Base-by-base conservation (phyloP, 768 basidiomycete genomes). In the Flagelloscypha sp. region DNA sequence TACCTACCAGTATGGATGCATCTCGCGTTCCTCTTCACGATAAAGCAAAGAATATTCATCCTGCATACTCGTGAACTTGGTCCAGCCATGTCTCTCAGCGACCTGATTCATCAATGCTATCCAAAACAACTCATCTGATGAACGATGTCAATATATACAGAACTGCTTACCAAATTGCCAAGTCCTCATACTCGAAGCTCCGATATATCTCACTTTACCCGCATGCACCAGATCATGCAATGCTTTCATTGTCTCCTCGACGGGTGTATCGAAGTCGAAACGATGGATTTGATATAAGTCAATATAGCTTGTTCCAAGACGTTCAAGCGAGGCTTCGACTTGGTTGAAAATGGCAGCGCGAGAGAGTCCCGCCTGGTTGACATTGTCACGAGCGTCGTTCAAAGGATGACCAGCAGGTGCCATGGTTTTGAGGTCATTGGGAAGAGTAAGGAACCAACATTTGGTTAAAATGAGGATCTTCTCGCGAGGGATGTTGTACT, bases 21-120 rank as follows among this genome's bases (percentile, higher is more conserved):
- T 74, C 45, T 75, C 74, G 2, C 73, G 58, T 46, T 76, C 77
- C 47, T 82, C 78, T 49, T 82, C 79, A 11, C 79, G 60, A 45
- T 82, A 81, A 9, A 74, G 47, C 6, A 76, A 52, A 40, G 57
- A 74, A 49, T 81, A 70, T 38, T 76, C 73, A 46, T 81, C 80
- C 52, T 81, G 79, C 77, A 80, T 77, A 1, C 72, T 73, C 48
- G 80, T 74, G 55, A 82, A 80, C 40, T 58, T 65, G 4, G 74
- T 72, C 61, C 72, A 71, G 3, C 63, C 62, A 11, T 69, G 48
- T 38, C 52, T 54, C 23, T 55, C 49, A 5, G 72, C 70, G 2
- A 68, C 57, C 22, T 65, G 58, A 35, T 71, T 66, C 51, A 72
- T 50, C 33, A 57, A 44, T 13, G 57, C 55, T 24, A 58, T 51